A percentile compares a stretch with the other conserved stretches of the same genome.
Evolutionary conservation across 1,284 basidiomycete genomes (phyloP).

Genomic region (Puccinia brachypodii): DNA sequence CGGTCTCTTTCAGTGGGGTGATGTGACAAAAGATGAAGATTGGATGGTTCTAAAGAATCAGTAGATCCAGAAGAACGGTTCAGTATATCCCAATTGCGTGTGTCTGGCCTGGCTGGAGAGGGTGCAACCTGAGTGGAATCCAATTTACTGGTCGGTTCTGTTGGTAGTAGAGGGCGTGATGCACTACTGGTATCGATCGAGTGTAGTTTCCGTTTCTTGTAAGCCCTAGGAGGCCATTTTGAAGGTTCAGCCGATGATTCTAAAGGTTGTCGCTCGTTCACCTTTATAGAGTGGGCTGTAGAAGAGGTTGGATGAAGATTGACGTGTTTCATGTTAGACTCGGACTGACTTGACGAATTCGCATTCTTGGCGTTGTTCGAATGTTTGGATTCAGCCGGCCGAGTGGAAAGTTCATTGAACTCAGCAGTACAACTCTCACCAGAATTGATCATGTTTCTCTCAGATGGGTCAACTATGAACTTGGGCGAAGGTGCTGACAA

Average conservation of each 20-base stretch:
- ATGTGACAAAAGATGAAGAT: background rate
- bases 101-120: background rate
- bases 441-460: background rate
- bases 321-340: background rate
- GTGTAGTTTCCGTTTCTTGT: constrained; percentile 30
- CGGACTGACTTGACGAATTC: background rate
- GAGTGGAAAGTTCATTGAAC: background rate
- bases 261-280: background rate
- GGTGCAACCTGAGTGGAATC: background rate
- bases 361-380: background rate
- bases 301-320: background rate
- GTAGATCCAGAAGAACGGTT: background rate
- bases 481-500: constrained; percentile 6
- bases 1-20: background rate
- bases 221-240: constrained; percentile 4
- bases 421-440: background rate
- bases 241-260: background rate
- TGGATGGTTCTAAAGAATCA: background rate
- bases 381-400: constrained; percentile 1
- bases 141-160: background rate
- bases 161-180: background rate
- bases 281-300: background rate
- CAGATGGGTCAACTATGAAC: background rate
- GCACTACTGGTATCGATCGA: background rate
- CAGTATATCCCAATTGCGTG: background rate